A percentile compares a stretch with the other conserved stretches of the same genome.
Conservation (phyloP, 176 grass and related monocot genomes). For the Triticum timopheevii region DNA sequence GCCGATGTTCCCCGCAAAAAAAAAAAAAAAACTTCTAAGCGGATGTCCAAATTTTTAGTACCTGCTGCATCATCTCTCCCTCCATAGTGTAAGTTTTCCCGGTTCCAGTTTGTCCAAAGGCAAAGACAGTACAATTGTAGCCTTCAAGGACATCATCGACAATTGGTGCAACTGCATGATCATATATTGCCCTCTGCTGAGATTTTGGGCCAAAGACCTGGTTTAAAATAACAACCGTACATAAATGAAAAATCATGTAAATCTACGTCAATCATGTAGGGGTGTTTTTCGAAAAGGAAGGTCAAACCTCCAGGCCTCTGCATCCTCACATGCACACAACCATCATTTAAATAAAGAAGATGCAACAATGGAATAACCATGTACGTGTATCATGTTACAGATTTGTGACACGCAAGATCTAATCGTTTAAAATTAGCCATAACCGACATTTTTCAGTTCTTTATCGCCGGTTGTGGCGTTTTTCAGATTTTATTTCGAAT, state of each 20-base stretch:
- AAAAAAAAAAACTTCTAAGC: not conserved
- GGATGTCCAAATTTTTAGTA: slow-evolving; percentile 21
- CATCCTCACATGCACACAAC: not conserved
- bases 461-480: no score
- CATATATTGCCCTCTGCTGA: slow-evolving; percentile 68
- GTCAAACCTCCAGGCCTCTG: not conserved
- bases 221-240: slow-evolving; percentile 16
- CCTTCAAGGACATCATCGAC: slow-evolving; percentile 80
- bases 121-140: slow-evolving; percentile 91
- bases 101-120: slow-evolving; percentile 88
- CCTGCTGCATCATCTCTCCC: slow-evolving; percentile 76
- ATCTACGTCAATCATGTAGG: not conserved
- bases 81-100: slow-evolving; percentile 96
- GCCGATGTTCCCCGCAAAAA: not conserved
- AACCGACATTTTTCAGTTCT: not conserved
- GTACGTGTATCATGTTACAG: not conserved
- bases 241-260: slow-evolving; percentile 23
- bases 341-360: not conserved
- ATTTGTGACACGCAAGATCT: not conserved
- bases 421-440: not conserved
- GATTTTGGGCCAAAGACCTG: slow-evolving; percentile 86
- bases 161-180: slow-evolving; percentile 63
- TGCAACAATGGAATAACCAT: not conserved
- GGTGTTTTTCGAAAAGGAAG: not conserved
- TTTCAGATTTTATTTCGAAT: no score